Evolutionary conservation across 495 filamentous ascomycete genomes (phyloP), one percentile per base, ranked within the genome.

Genomic region (Stereocaulon alpinum): DNA sequence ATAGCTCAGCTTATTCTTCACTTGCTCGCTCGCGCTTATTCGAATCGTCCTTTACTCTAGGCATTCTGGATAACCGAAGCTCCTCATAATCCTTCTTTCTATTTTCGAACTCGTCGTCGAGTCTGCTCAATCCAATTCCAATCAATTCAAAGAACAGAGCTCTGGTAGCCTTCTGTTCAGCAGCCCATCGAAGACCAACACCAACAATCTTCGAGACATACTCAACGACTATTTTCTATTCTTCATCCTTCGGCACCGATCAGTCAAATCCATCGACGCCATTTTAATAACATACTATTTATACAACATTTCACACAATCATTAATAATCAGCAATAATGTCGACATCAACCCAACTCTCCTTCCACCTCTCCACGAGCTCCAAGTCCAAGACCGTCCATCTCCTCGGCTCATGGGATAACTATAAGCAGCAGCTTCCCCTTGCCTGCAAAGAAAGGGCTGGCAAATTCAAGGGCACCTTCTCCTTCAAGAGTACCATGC

Each of bases 331-430:
- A 75, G 70, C 65, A 67, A 75, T 50, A 50, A 86, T 74, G 79
- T 91, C 92, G 87, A 82, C 89, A 69, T 74, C 88, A 69, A 83
- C 90, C 73, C 87, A 93, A 77, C 80, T 93, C 52, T 84, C 85
- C 62, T 94, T 96, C 74, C 82, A 84, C 72, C 86, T 98, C 71
- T 91, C 92, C 76, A 95, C 93, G 71, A 95, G 91, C 71, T 80
- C 88, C 75, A 89, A 91, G 76, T 89, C 91, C 82, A 95, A 96
- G 84, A 92, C 91, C 74, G 93, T 94, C 74, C 93, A 97, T 72
- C 81, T 98, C 61, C 84, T 96, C 70, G 93, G 93, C 69, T 96
- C 93, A 62, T 98, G 93, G 93, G 94, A 98, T 80, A 88, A 88
- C 79, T 98, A 98, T 82, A 74, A 76, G 60, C 89, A 90, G 63